phyloP scores from a whole-genome alignment of 495 filamentous ascomycete species.

The Penicillium cinerascens region DNA sequence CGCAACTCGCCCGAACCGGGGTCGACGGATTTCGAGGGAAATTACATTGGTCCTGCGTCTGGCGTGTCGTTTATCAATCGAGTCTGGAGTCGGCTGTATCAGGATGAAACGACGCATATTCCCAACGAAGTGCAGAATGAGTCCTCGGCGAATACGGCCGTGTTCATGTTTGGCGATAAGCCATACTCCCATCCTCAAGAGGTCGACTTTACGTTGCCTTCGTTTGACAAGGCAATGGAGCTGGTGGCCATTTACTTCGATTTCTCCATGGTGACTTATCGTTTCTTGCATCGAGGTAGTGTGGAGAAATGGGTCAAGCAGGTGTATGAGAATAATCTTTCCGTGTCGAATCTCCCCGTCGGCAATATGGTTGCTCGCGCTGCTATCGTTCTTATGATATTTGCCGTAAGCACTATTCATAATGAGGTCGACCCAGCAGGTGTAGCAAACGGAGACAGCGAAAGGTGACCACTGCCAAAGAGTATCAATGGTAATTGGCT shows the following conservation, averaged over 20 bases:
- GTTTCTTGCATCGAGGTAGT: constrained; percentile 41
- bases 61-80: constrained; percentile 47
- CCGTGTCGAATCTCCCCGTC: constrained; percentile 32
- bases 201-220: constrained; percentile 31
- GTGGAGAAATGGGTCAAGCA: constrained; percentile 39
- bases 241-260: constrained; percentile 44
- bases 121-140: constrained; percentile 35
- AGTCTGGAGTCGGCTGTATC: constrained; percentile 42
- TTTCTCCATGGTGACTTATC: constrained; percentile 47
- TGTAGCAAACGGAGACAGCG: constrained; percentile 18
- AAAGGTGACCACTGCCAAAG: constrained; percentile 24
- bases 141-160: constrained; percentile 36
- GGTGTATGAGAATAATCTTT: constrained; percentile 36
- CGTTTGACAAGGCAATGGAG: constrained; percentile 34
- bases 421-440: constrained; percentile 27
- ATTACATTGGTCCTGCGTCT: constrained; percentile 45
- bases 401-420: constrained; percentile 41
- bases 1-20: constrained; percentile 45
- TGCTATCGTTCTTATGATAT: constrained; percentile 43
- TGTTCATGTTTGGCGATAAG: constrained; percentile 46
- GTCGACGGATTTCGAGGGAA: constrained; percentile 45
- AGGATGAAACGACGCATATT: constrained; percentile 36
- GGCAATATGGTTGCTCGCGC: constrained; percentile 40
- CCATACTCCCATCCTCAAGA: constrained; percentile 34
- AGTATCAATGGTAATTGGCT: not conserved